Evolutionary conservation across 2,329 filamentous ascomycete genomes (phyloP).

Genomic region (Aureobasidium sp.): DNA sequence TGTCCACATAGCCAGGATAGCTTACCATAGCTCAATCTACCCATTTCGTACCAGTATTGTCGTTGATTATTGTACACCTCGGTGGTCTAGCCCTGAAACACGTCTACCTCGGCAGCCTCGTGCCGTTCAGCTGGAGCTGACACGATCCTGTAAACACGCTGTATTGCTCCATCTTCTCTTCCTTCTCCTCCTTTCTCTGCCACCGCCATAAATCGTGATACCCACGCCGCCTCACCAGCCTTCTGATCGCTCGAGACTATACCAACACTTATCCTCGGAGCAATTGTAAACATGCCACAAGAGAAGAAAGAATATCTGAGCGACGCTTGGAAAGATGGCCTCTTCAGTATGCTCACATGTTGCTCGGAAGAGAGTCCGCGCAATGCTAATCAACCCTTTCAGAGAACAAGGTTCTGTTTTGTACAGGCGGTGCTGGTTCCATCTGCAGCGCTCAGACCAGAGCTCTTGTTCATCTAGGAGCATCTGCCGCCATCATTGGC

Average conservation of each 20-base stretch:
- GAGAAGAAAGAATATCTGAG: slow-evolving; percentile 69
- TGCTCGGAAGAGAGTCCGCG: background rate
- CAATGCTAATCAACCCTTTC: slow-evolving; percentile 3
- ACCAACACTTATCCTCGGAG: background rate
- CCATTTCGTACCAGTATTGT: background rate
- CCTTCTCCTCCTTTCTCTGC: background rate
- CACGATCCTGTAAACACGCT: background rate
- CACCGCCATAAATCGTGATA: background rate
- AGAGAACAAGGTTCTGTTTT: slow-evolving; percentile 87
- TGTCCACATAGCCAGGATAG: background rate
- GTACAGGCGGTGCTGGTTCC: slow-evolving; percentile 85
- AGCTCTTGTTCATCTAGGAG: slow-evolving; percentile 82
- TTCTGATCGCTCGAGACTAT: background rate
- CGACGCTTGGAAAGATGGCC: slow-evolving; percentile 74
- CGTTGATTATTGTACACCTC: background rate
- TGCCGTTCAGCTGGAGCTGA: slow-evolving; percentile 1
- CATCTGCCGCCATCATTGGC: slow-evolving; percentile 88
- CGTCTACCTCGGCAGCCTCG: slow-evolving; percentile 7
- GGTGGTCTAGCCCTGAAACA: slow-evolving; percentile 3
- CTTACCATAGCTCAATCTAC: background rate
- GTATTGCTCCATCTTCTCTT: background rate
- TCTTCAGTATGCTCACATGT: slow-evolving; percentile 58
- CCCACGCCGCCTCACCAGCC: background rate
- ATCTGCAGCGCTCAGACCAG: slow-evolving; percentile 93
- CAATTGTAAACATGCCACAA: slow-evolving; percentile 49